Evolutionary conservation across 2,329 filamentous ascomycete species (phyloP).

Genomic region (Aspergillus thermomutatus): DNA sequence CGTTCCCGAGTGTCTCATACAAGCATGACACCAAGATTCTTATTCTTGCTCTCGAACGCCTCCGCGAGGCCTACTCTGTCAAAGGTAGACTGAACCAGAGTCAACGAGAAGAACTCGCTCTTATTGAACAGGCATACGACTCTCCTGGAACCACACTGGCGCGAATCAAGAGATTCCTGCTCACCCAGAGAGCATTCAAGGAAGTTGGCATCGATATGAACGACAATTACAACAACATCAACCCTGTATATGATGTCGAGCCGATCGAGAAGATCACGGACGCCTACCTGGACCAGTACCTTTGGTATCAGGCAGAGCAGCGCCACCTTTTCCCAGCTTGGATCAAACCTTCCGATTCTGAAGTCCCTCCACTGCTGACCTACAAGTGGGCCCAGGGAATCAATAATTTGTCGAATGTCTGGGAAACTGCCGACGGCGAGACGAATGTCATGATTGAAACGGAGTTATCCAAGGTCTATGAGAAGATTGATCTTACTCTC

Average conservation of each 20-base stretch:
- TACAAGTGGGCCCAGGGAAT: constrained; percentile 99
- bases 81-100: constrained; percentile 96
- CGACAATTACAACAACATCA: constrained; percentile 98
- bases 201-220: constrained; percentile 99
- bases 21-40: constrained; percentile 99
- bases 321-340: constrained; percentile 94
- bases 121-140: constrained; percentile 98
- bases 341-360: constrained; percentile 98
- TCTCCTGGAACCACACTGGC: constrained; percentile 94
- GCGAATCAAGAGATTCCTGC: constrained; percentile 92
- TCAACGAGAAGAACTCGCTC: constrained; percentile 90
- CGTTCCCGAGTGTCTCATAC: constrained; percentile 97
- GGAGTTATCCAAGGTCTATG: constrained; percentile 97
- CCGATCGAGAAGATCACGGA: constrained; percentile 99
- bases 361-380: constrained; percentile 87
- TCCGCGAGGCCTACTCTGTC: constrained; percentile 94
- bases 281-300: constrained; percentile 95
- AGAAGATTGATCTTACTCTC: constrained; percentile 96
- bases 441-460: constrained; percentile 99
- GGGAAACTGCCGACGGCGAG: constrained; percentile 89
- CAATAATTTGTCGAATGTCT: constrained; percentile 94
- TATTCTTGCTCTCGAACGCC: constrained; percentile 86
- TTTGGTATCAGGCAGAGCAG: constrained; percentile 99
- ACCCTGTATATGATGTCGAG: constrained; percentile 97
- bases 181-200: constrained; percentile 97